Evolutionary conservation across 495 filamentous ascomycete genomes (phyloP).

Genomic region (Penicillium desertorum): DNA sequence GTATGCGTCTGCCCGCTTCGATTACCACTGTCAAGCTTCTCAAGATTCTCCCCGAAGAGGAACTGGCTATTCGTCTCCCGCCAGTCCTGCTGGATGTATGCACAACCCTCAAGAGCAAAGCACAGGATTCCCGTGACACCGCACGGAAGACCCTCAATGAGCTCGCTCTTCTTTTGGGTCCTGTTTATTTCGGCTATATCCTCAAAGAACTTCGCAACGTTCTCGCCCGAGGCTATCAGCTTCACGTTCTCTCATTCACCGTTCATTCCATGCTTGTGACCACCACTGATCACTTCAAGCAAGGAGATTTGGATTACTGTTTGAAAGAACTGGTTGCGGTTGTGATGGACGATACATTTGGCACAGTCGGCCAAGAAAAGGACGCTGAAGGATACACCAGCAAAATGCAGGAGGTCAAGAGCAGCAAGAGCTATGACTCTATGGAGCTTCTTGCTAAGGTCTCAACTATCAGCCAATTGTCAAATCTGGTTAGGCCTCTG

Average conservation of each 20-base stretch:
- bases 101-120: conserved; percentile 84
- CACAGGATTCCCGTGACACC: conserved; percentile 85
- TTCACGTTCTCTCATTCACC: conserved; percentile 93
- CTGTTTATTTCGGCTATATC: conserved; percentile 84
- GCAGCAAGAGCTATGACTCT: conserved; percentile 94
- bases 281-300: conserved; percentile 67
- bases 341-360: conserved; percentile 98
- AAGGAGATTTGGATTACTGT: conserved; percentile 89
- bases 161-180: conserved; percentile 74
- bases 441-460: conserved; percentile 89
- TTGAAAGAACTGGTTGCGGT: conserved; percentile 71
- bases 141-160: conserved; percentile 83
- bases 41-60: conserved; percentile 69
- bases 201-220: conserved; percentile 85
- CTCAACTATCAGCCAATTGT: conserved; percentile 70
- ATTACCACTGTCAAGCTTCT: conserved; percentile 83
- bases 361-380: conserved; percentile 93
- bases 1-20: conserved; percentile 83
- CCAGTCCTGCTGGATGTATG: conserved; percentile 86
- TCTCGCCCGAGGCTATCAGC: conserved; percentile 80
- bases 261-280: conserved; percentile 86
- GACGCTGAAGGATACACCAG: conserved; percentile 94
- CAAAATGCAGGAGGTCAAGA: conserved; percentile 96
- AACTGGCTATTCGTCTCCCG: conserved; percentile 70
- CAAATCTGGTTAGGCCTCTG: conserved; percentile 71